Base-by-base conservation (phyloP, 257 asterid species). In the Ligustrum vulgare region DNA sequence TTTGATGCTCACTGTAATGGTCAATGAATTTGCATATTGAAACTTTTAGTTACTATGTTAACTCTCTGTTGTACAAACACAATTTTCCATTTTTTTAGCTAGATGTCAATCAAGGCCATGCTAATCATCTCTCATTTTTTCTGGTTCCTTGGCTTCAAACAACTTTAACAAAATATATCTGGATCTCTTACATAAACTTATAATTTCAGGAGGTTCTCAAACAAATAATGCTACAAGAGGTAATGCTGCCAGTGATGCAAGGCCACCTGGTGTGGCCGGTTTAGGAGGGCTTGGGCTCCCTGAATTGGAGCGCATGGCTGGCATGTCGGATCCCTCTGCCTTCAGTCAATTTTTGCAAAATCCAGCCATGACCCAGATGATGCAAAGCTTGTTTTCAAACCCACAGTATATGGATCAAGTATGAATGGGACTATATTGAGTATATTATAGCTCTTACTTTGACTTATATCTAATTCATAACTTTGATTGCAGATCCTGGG, bases 361-460 rank as follows among this genome's bases (percentile, higher is more conserved):
- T 74, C 91, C 91, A 72, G 84, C 89, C 43, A 43, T 84, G 72
- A 36, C 90, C 28, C 94, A 87, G 89, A 85, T 86, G 89, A 84
- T 76, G 87, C 90, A 78, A 54, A 87, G 82, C 80, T 39, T 85
- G 72, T 85, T 87, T 74, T 85, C 91, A 62, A 78, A 87, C 78
- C 94, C 91, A 25, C 91, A 85, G 37, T 81, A 84, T 82, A 75
- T 87, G 84, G 85, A 87, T 66, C 91, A 84, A 75, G 91, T 85
- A 81, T 68, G 65, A 60, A 71, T 32, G 37, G 16, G 15, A 32
- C 77, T 69, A 23, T 20, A 67, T 75, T 82, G 45, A 22, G 33
- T 75, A 47, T 51, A 47, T 51, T 72, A 18, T 49, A 62, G 37
- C 58, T 69, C 37, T 66, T 62, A 20, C 41, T 62, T 67, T 45